Base-by-base conservation (phyloP, 2,329 filamentous ascomycete genomes). In the Sarocladiaceae sp. region DNA sequence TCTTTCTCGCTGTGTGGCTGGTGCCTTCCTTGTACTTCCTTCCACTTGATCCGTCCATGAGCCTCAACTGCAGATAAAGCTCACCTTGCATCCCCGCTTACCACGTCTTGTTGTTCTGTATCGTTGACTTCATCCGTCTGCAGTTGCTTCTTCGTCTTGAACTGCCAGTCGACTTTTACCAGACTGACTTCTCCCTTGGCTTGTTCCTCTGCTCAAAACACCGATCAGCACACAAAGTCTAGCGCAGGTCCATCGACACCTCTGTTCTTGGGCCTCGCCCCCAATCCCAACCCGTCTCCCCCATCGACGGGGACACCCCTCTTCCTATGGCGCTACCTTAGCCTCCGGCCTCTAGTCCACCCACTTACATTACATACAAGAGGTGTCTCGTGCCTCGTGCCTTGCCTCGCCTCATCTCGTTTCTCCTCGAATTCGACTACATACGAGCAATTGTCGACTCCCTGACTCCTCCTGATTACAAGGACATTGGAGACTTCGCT, bases 1-100 rank as follows among this genome's bases (percentile, higher is more conserved):
- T n/a, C n/a, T n/a, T 44, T 44, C 40, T 22, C 15, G 22, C 40
- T n/a, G 26, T 22, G 40, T 44, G 40, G 40, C 40, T 44, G 40
- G 40, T 26, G 40, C 20, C 23, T n/a, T 26, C 35, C 15, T 17
- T 37, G 35, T 17, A 37, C 35, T 37, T 37, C 15, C 8, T 12
- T 37, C 35, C 35, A 37, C 35, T 37, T 6, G 15, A 31, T 8
- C 8, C 15, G 29, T 8, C 29, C 29, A 7, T 36, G 6, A 36
- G 15, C 15, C 15, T n/a, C 15, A 8, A 36, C 8, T 36, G 6
- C 5, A 36, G 33, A 36, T 36, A 36, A 36, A 36, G 33, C 33
- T 36, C 33, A n/a, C 33, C 12, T n/a, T 17, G 15, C 33, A 8
- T 36, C 15, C 12, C 5, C 33, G 12, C 7, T 36, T 17, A n/a